Evolutionary conservation across 2,329 filamentous ascomycete genomes (phyloP).

Genomic region (Lanzia echinophila): DNA sequence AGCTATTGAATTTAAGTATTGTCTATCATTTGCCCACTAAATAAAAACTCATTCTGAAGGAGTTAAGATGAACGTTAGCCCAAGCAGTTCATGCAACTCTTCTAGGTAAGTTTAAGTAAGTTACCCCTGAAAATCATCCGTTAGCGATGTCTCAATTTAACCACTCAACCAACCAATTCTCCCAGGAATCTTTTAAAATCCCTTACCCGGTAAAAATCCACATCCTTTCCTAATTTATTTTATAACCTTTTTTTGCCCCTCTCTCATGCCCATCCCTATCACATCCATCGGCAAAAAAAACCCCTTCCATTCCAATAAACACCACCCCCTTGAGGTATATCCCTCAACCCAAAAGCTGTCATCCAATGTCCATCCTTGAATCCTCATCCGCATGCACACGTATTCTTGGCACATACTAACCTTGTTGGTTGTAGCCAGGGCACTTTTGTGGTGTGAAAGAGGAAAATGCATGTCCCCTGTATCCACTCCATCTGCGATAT

Average conservation of each 20-base stretch:
- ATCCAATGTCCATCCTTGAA: not conserved
- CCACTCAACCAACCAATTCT: no score
- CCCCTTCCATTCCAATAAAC: no score
- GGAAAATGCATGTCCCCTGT: no score
- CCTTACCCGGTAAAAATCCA: not conserved
- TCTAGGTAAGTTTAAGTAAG: no score
- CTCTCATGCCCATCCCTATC: no score
- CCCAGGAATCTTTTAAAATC: not conserved
- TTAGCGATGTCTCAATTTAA: conserved; percentile 1
- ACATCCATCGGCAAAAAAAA: no score
- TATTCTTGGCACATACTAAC: not conserved
- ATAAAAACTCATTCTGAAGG: not conserved
- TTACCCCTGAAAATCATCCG: conserved; percentile 7
- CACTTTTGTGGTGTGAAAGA: no score
- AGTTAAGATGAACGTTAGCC: not conserved
- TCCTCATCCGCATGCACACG: not conserved
- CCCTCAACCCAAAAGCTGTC: not conserved
- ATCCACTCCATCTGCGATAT: not conserved
- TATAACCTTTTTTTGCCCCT: no score
- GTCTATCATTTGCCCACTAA: no score
- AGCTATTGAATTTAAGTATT: not conserved
- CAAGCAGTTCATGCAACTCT: not conserved
- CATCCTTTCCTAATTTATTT: not conserved
- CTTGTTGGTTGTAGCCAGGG: no score
- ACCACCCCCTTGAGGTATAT: no score